A percentile compares a stretch with the other conserved stretches of the same genome.
Evolutionary conservation across 345 rosid species (phyloP).

Genomic region (Mallotus nudiflorus): DNA sequence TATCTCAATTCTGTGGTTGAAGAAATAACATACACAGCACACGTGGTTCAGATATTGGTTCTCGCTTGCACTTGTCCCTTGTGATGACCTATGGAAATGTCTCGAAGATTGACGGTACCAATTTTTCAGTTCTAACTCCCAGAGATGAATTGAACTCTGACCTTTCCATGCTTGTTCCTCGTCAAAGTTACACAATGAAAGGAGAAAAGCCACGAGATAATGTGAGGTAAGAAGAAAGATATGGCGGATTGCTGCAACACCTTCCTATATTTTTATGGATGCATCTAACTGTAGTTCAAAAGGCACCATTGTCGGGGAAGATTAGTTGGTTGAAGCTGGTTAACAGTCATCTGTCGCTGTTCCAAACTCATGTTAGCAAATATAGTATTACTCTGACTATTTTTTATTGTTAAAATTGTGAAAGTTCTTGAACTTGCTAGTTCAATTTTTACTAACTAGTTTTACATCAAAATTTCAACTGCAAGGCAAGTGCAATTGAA

Average conservation of each 20-base stretch:
- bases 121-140: constrained; percentile 41
- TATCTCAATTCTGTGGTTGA: constrained; percentile 55
- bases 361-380: too few relatives aligned
- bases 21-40: constrained; percentile 43
- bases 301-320: constrained; percentile 77
- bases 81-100: constrained; percentile 69
- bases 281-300: constrained; percentile 31
- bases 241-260: constrained; percentile 1
- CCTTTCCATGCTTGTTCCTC: constrained; percentile 54
- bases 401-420: too few relatives aligned
- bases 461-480: too few relatives aligned
- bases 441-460: too few relatives aligned
- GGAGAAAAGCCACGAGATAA: constrained; percentile 62
- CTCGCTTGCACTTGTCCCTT: constrained; percentile 71
- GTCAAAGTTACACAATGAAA: constrained; percentile 81
- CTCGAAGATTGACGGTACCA: constrained; percentile 36
- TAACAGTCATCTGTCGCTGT: too few relatives aligned
- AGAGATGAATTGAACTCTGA: constrained; percentile 34
- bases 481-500: too few relatives aligned
- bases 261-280: not conserved
- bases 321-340: too few relatives aligned
- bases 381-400: too few relatives aligned
- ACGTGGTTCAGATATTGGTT: constrained; percentile 56
- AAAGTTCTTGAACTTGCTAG: too few relatives aligned
- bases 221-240: constrained; percentile 58